These are phyloP conservation scores for Hypoxylon fuscum DNA, from an alignment of 495 filamentous ascomycete species.

Conservation along the genomic window DNA sequence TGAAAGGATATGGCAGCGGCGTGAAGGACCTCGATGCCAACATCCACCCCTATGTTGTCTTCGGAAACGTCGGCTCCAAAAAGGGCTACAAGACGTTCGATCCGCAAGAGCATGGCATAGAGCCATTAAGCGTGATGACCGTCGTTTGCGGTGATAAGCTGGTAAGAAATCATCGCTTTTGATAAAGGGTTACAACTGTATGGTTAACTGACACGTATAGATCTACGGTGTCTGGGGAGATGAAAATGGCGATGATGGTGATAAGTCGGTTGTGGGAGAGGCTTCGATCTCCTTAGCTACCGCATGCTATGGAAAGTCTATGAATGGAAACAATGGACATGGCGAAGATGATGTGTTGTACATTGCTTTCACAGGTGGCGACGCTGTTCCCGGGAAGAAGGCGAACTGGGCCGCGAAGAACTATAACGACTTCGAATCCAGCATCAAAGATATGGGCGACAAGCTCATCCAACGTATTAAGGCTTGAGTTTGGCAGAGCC, in stretches of 20 bases:
- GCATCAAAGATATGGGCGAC: constrained; percentile 59
- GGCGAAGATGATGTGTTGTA: constrained; percentile 62
- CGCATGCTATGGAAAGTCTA: constrained; percentile 60
- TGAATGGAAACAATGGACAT: constrained; percentile 63
- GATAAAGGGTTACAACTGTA: not conserved
- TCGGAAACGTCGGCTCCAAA: constrained; percentile 64
- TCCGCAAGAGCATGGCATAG: constrained; percentile 59
- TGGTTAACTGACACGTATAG: constrained; percentile 42
- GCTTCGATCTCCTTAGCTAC: constrained; percentile 65
- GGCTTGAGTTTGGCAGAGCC: not conserved
- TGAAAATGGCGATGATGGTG: constrained; percentile 63
- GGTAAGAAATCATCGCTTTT: constrained; percentile 42
- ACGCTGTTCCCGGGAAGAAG: constrained; percentile 58
- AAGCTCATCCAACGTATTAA: constrained; percentile 43
- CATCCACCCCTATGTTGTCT: constrained; percentile 71
- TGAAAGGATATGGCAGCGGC: constrained; percentile 54
- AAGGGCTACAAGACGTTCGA: constrained; percentile 57
- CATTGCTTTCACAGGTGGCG: constrained; percentile 61
- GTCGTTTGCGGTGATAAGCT: constrained; percentile 68
- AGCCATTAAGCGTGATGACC: constrained; percentile 70
- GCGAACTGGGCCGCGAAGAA: constrained; percentile 60
- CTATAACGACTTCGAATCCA: constrained; percentile 58
- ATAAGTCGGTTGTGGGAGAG: constrained; percentile 62
- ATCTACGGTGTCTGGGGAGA: constrained; percentile 76
- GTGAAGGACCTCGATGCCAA: constrained; percentile 68